These are phyloP conservation scores for Cercospora citrullina DNA, from an alignment of 2,329 filamentous ascomycete genomes.

Conservation along the genomic window DNA sequence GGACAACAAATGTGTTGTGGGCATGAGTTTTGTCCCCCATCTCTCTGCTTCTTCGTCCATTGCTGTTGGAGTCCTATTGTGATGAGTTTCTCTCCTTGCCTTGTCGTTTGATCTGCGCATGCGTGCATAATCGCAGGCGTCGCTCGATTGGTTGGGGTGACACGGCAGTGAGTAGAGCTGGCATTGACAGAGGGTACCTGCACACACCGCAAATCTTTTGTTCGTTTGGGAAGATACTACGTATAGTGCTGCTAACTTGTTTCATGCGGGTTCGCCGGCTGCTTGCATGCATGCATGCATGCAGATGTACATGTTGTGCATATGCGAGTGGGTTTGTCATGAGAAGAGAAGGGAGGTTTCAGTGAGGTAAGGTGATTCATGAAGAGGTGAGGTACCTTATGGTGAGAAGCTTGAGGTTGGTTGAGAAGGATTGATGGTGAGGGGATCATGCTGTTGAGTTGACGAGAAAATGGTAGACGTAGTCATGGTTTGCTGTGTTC, in stretches of 20 bases:
- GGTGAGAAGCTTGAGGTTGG: background rate
- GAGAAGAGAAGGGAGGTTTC: background rate
- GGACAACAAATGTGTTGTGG: background rate
- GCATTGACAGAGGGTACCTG: slow-evolving; percentile 2
- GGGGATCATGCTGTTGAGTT: background rate
- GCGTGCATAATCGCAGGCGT: background rate
- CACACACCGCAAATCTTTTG: background rate
- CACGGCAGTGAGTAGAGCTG: background rate
- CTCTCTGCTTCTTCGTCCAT: background rate
- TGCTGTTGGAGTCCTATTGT: background rate
- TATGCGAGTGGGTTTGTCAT: slow-evolving; percentile 1
- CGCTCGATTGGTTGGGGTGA: background rate
- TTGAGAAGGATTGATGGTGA: background rate
- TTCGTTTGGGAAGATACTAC: background rate
- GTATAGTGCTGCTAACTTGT: background rate
- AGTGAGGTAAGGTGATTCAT: background rate
- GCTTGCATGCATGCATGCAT: background rate
- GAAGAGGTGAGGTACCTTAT: background rate
- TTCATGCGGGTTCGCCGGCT: slow-evolving; percentile 2
- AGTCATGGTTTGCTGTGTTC: too few species aligned
- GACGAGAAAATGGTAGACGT: too few species aligned
- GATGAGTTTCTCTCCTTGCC: background rate
- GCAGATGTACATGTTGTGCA: background rate
- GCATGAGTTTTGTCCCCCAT: background rate
- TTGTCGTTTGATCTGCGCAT: background rate